Conservation (phyloP, 106 monocot genomes). For the Hemerocallis citrina region DNA sequence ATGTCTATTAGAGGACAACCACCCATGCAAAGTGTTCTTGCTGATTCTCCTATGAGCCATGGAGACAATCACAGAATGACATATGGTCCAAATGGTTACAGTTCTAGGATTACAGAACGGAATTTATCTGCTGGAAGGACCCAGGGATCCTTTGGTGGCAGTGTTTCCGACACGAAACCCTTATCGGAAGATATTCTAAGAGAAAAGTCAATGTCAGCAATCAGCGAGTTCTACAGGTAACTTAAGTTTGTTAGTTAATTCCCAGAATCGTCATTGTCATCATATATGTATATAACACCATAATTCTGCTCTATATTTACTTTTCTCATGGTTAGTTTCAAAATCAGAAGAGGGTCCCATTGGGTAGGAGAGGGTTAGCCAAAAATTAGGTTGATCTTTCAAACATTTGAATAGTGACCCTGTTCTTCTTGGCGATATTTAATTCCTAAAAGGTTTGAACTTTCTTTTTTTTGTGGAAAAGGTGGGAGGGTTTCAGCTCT, state of each 20-base stretch:
- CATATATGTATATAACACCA: no score
- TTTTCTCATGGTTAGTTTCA: no score
- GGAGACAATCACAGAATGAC: constrained; percentile 24
- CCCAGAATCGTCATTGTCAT: no score
- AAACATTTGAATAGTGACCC: no score
- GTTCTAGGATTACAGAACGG: constrained; percentile 13
- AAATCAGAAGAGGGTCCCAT: no score
- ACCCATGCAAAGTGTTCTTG: constrained; percentile 25
- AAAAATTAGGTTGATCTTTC: no score
- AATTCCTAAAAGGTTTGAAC: no score
- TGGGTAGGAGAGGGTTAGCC: no score
- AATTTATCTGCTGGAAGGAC: constrained; percentile 8
- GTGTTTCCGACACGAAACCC: constrained; percentile 27
- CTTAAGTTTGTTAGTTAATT: neutral
- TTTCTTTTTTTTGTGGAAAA: no score
- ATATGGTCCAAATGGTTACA: constrained; percentile 44
- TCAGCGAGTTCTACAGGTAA: constrained; percentile 82
- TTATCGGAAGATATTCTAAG: constrained; percentile 43
- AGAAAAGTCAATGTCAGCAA: constrained; percentile 66
- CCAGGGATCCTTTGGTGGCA: constrained; percentile 15
- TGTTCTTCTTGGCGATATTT: no score
- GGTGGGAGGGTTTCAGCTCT: no score
- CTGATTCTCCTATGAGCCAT: constrained; percentile 3
- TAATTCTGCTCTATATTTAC: no score
- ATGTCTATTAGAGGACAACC: constrained; percentile 82